Percentiles rank a stretch among this genome's conserved stretches.
phyloP scores from a whole-genome alignment of 2,329 filamentous ascomycete species.

The Anisogramma anomala region DNA sequence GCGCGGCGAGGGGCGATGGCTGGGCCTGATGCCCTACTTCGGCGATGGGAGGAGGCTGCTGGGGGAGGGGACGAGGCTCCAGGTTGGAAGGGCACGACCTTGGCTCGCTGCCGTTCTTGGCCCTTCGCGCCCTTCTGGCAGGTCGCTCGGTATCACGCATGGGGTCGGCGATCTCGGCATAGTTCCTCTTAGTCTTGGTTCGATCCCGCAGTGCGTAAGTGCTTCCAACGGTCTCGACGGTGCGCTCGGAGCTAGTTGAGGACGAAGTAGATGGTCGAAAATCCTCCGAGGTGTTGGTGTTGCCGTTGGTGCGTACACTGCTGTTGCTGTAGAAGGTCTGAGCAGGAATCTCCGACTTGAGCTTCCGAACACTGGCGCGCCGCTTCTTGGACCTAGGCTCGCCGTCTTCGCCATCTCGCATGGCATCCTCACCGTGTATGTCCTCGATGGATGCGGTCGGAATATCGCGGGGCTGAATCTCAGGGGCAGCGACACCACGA shows the following conservation, averaged over 20 bases:
- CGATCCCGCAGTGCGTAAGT: constrained; percentile 43
- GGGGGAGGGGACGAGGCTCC: background rate
- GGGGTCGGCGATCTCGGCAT: constrained; percentile 37
- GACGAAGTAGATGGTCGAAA: constrained; percentile 41
- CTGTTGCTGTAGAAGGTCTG: constrained; percentile 22
- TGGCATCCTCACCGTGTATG: background rate
- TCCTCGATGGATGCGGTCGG: constrained; percentile 11
- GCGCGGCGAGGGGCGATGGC: constrained; percentile 9
- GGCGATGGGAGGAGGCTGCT: background rate
- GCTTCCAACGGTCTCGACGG: constrained; percentile 37
- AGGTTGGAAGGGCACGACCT: constrained; percentile 10
- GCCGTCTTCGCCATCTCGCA: constrained; percentile 9
- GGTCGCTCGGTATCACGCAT: constrained; percentile 27
- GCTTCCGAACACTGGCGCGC: constrained; percentile 10
- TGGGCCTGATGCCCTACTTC: constrained; percentile 2
- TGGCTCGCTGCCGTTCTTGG: constrained; percentile 13
- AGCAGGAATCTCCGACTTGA: constrained; percentile 17
- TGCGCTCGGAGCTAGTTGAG: constrained; percentile 39
- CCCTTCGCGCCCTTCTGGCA: constrained; percentile 17
- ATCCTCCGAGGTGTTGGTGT: constrained; percentile 31
- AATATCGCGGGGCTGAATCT: background rate
- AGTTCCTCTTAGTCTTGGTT: constrained; percentile 43
- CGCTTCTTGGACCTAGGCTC: constrained; percentile 16
- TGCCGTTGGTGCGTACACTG: constrained; percentile 19
- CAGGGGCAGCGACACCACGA: constrained; percentile 5